phyloP scores from a whole-genome alignment of 2,329 filamentous ascomycete species.

The Monilinia polystroma region DNA sequence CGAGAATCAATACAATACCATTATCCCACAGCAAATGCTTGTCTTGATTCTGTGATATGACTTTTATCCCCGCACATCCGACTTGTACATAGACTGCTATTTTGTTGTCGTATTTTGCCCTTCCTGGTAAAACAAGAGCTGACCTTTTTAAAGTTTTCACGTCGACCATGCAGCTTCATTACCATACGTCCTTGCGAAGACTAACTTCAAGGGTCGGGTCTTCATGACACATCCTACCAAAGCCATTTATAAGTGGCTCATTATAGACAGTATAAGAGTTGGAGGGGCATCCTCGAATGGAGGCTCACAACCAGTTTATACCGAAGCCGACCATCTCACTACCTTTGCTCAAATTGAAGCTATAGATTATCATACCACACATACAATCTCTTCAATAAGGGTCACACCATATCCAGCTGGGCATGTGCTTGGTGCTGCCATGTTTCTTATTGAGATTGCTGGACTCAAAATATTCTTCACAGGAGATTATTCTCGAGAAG shows the following conservation, averaged over 20 bases:
- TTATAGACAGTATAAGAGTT: slow-evolving; percentile 93
- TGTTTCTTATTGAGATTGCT: slow-evolving; percentile 97
- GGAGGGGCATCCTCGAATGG: slow-evolving; percentile 61
- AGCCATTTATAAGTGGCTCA: slow-evolving; percentile 99
- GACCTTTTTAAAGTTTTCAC: slow-evolving; percentile 71
- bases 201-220: slow-evolving; percentile 92
- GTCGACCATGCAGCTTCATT: slow-evolving; percentile 98
- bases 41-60: slow-evolving; percentile 41
- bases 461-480: slow-evolving; percentile 97
- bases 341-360: slow-evolving; percentile 95
- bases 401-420: slow-evolving; percentile 97
- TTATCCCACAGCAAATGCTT: slow-evolving; percentile 38
- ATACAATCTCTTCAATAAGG: slow-evolving; percentile 92
- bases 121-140: slow-evolving; percentile 3
- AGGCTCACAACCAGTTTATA: slow-evolving; percentile 77
- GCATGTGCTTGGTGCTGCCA: slow-evolving; percentile 95
- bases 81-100: slow-evolving; percentile 37
- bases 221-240: slow-evolving; percentile 99
- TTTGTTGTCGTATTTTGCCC: slow-evolving; percentile 18
- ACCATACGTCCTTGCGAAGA: slow-evolving; percentile 95
- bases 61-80: slow-evolving; percentile 29
- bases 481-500: slow-evolving; percentile 93
- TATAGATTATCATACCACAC: slow-evolving; percentile 97
- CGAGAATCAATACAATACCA: slow-evolving; percentile 49
- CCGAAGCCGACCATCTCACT: slow-evolving; percentile 89